phyloP scores from a whole-genome alignment of 805 yeast species.

The Ogataea paradorogensis region DNA sequence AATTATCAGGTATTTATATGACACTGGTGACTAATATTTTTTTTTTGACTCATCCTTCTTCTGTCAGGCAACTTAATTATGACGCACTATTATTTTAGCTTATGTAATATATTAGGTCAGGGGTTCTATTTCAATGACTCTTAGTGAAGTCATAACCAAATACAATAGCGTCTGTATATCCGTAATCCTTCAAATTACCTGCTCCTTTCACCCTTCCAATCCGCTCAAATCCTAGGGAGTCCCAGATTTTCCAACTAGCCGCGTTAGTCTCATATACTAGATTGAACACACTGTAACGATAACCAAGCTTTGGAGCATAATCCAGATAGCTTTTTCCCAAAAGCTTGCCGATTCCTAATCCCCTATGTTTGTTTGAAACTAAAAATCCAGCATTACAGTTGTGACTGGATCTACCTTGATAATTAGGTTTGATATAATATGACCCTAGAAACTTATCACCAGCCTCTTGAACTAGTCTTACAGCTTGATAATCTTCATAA shows the following conservation, averaged over 20 bases:
- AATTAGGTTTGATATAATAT: constrained; percentile 83
- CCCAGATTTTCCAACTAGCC: constrained; percentile 82
- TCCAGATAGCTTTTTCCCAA: constrained; percentile 64
- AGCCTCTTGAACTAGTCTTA: constrained; percentile 36
- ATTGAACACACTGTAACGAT: constrained; percentile 80
- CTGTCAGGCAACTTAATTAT: no score
- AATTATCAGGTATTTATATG: constrained; percentile 4
- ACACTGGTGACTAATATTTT: constrained; percentile 7
- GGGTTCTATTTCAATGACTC: no score
- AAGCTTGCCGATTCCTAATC: constrained; percentile 59
- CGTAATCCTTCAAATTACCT: constrained; percentile 65
- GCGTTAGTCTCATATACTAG: constrained; percentile 78
- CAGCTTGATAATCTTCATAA: constrained; percentile 7
- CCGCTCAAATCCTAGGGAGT: constrained; percentile 71
- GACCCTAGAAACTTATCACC: constrained; percentile 58
- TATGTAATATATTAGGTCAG: no score
- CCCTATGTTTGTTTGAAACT: constrained; percentile 59
- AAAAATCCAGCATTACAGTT: constrained; percentile 86
- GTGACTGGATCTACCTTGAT: constrained; percentile 79
- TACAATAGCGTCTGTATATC: constrained; percentile 72
- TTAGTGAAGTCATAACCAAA: constrained; percentile 56
- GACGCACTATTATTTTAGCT: no score
- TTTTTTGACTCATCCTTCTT: constrained; percentile 5
- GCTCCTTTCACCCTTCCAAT: constrained; percentile 76
- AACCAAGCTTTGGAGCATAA: constrained; percentile 79